A percentile compares a stretch with the other conserved stretches of the same genome.
Conservation (phyloP, 2,329 filamentous ascomycete species). For the Fusarium verticillioides region DNA sequence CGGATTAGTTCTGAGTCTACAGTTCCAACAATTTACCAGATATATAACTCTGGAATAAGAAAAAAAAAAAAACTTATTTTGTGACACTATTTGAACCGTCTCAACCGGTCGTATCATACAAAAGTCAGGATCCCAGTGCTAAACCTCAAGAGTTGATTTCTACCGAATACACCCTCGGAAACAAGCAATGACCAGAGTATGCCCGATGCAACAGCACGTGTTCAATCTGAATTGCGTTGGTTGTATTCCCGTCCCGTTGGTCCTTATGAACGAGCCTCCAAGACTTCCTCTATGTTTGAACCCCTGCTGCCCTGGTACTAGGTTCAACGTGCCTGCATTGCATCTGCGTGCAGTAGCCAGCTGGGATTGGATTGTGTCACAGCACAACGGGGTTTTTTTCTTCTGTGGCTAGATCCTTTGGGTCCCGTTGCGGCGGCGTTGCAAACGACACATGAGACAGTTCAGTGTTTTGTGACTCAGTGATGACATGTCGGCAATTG, state of each 20-base stretch:
- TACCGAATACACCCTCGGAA: not conserved
- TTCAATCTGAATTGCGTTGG: not conserved
- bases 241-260: not conserved
- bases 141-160: not conserved
- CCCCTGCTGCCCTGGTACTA: not conserved
- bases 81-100: not conserved
- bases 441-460: not conserved
- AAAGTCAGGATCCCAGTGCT: not conserved
- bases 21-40: constrained; percentile 21
- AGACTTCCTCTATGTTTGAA: not conserved
- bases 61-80: not conserved
- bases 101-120: not conserved
- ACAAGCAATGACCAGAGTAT: constrained; percentile 1
- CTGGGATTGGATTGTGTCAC: not conserved
- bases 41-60: constrained; percentile 6
- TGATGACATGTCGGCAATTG: not conserved
- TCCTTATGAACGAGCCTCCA: not conserved
- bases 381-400: not conserved
- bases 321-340: constrained; percentile 8
- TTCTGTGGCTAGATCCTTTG: not conserved
- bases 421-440: too few relatives aligned
- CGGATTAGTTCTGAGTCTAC: not conserved
- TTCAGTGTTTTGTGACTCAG: not conserved
- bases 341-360: constrained; percentile 8
- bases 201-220: not conserved